phyloP scores from a whole-genome alignment of 2,329 filamentous ascomycete genomes.

The Ophiocordyceps camponoti-leonardi region DNA sequence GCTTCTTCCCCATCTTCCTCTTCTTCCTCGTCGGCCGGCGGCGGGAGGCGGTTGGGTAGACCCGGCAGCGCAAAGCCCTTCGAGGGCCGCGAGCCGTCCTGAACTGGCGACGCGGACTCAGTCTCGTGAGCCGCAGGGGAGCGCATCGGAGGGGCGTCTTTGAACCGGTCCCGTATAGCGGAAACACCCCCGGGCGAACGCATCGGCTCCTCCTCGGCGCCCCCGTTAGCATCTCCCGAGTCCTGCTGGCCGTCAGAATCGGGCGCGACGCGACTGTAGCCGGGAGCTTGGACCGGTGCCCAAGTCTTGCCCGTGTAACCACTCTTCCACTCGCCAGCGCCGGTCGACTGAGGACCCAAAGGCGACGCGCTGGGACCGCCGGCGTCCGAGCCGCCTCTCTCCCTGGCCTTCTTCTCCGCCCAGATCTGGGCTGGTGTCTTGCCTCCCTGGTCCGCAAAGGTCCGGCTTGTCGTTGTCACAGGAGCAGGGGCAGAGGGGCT shows the following conservation, averaged over 20 bases:
- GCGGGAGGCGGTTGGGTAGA: slow-evolving; percentile 43
- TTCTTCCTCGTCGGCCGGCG: slow-evolving; percentile 34
- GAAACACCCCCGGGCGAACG: slow-evolving; percentile 49
- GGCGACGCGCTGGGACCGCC: slow-evolving; percentile 32
- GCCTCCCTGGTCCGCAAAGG: slow-evolving; percentile 84
- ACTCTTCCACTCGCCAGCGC: slow-evolving; percentile 69
- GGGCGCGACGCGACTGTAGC: slow-evolving; percentile 42
- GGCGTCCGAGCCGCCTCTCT: slow-evolving; percentile 35
- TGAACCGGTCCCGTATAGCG: slow-evolving; percentile 69
- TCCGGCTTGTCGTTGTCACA: slow-evolving; percentile 70
- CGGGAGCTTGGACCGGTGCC: slow-evolving; percentile 60
- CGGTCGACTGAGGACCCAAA: slow-evolving; percentile 53
- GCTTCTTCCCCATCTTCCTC: slow-evolving; percentile 36
- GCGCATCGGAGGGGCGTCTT: slow-evolving; percentile 55
- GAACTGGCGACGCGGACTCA: slow-evolving; percentile 26
- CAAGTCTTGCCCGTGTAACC: slow-evolving; percentile 81
- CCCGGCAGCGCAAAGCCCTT: slow-evolving; percentile 67
- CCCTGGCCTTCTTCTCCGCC: slow-evolving; percentile 90
- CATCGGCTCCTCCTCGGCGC: slow-evolving; percentile 30
- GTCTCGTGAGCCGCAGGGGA: slow-evolving; percentile 14
- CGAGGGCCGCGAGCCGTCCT: slow-evolving; percentile 51
- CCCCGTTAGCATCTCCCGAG: slow-evolving; percentile 40
- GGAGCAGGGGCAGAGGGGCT: slow-evolving; percentile 36
- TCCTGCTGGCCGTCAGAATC: slow-evolving; percentile 37
- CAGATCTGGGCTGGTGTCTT: slow-evolving; percentile 95